phyloP scores from a whole-genome alignment of 148 eudicot genomes.

The Spergularia marina region DNA sequence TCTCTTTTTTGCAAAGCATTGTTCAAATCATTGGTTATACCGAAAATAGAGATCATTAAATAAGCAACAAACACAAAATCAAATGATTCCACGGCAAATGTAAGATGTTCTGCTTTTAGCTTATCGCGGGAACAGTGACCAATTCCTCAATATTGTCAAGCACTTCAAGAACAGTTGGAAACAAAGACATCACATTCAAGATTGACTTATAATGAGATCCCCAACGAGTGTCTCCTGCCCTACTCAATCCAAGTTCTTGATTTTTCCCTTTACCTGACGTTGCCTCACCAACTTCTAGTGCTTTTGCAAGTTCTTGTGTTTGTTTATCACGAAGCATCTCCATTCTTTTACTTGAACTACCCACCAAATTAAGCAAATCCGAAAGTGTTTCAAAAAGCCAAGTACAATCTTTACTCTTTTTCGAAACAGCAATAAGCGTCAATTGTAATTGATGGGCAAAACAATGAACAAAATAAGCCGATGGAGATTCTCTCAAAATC shows the following conservation, averaged over 20 bases:
- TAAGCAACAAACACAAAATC: too few species aligned
- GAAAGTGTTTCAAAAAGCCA: too few species aligned
- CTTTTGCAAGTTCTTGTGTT: too few species aligned
- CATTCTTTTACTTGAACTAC: too few species aligned
- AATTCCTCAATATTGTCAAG: background rate
- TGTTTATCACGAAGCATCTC: too few species aligned
- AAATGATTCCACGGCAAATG: too few species aligned
- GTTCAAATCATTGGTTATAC: background rate
- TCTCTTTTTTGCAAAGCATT: background rate
- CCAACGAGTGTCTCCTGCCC: conserved; percentile 12
- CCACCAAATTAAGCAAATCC: too few species aligned
- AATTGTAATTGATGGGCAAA: background rate
- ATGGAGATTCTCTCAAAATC: background rate
- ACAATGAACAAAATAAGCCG: background rate
- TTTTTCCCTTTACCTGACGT: conserved; percentile 3
- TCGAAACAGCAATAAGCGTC: too few species aligned
- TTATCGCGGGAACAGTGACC: too few species aligned
- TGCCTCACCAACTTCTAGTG: background rate
- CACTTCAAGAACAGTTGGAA: background rate
- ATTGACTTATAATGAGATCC: conserved; percentile 15
- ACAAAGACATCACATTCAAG: conserved; percentile 6
- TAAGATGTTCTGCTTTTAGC: too few species aligned
- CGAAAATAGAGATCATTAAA: too few species aligned
- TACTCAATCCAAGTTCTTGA: conserved; percentile 2
- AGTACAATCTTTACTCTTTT: too few species aligned